Conservation (phyloP, 345 rosid species). For the Mercurialis annua region DNA sequence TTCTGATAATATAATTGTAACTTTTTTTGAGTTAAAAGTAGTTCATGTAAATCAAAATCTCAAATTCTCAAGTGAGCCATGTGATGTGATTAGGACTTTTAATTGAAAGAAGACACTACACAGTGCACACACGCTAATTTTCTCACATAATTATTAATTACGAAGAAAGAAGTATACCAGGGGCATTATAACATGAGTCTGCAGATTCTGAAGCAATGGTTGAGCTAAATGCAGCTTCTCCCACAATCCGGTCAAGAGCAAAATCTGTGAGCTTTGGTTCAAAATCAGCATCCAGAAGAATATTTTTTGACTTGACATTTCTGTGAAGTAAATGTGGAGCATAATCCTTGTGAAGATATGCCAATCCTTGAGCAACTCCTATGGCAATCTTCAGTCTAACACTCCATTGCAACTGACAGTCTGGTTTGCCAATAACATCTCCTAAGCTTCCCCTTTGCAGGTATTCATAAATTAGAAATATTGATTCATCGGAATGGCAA, state of each 20-base stretch:
- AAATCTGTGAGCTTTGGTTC: conserved; percentile 82
- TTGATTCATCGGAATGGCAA: conserved; percentile 67
- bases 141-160: neutral
- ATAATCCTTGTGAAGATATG: conserved; percentile 77
- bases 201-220: conserved; percentile 48
- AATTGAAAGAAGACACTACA: neutral
- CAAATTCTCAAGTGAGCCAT: no score
- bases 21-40: neutral
- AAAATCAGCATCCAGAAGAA: conserved; percentile 66
- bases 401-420: conserved; percentile 61
- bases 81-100: no score
- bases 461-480: conserved; percentile 72
- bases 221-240: conserved; percentile 74
- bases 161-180: conserved; percentile 46
- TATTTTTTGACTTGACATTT: conserved; percentile 66
- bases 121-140: neutral
- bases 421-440: conserved; percentile 51
- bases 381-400: conserved; percentile 70
- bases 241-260: conserved; percentile 70
- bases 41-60: neutral
- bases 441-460: conserved; percentile 69
- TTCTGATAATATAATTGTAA: neutral
- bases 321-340: conserved; percentile 73
- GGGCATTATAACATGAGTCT: conserved; percentile 68
- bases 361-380: conserved; percentile 80